These are phyloP conservation scores for Moricandia arvensis DNA, from an alignment of 345 rosid genomes.

Conservation along the genomic window DNA sequence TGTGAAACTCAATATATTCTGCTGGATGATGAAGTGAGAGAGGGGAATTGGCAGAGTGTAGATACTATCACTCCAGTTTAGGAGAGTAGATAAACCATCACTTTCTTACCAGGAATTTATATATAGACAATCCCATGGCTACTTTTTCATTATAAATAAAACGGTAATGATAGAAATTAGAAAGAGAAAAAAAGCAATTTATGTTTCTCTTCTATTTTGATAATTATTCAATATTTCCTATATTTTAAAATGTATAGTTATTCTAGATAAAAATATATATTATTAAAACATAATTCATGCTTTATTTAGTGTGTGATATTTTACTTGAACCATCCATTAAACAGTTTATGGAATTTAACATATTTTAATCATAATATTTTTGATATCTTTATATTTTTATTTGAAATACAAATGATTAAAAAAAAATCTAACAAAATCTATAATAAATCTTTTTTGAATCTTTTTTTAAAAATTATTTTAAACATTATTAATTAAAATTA, in stretches of 20 bases:
- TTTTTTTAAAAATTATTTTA: too few species aligned
- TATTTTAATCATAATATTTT: too few species aligned
- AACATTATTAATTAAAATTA: too few species aligned
- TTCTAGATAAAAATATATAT: too few species aligned
- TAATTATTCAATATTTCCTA: neutral
- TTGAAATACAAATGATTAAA: too few species aligned
- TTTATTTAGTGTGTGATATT: too few species aligned
- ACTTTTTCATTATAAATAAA: neutral
- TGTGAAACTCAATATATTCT: neutral
- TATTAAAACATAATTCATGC: too few species aligned
- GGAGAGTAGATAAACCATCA: slow-evolving; percentile 6
- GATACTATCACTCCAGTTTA: neutral
- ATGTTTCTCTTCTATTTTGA: neutral
- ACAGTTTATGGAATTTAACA: too few species aligned
- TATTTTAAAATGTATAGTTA: neutral
- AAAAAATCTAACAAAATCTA: too few species aligned
- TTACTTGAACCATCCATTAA: too few species aligned
- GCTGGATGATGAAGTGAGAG: neutral
- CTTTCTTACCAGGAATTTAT: slow-evolving; percentile 18
- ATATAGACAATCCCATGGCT: neutral
- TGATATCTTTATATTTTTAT: too few species aligned
- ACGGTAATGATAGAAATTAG: neutral
- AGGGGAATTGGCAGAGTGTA: neutral
- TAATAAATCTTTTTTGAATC: too few species aligned
- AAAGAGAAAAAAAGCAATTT: neutral